A percentile compares a stretch with the other conserved stretches of the same genome.
phyloP scores from a whole-genome alignment of 177 flowering plant genomes.

The Vitis hybrid region DNA sequence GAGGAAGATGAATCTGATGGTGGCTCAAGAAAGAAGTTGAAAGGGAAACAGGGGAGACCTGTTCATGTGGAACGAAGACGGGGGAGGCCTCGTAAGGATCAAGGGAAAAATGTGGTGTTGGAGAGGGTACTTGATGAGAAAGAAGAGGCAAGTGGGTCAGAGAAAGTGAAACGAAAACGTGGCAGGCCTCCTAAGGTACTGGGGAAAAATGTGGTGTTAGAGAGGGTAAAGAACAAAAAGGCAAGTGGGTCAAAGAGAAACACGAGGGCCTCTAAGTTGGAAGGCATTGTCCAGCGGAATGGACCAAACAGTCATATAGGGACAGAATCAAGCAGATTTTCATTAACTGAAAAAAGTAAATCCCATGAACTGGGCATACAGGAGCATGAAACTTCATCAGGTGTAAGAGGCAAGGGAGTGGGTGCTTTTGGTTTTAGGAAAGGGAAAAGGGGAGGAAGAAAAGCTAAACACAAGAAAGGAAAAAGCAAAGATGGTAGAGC shows the following conservation, averaged over 20 bases:
- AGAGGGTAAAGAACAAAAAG: not conserved
- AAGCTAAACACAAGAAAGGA: not conserved
- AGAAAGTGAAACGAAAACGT: conserved; percentile 4
- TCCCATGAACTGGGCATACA: conserved; percentile 3
- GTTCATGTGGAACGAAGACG: conserved; percentile 10
- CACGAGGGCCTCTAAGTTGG: not conserved
- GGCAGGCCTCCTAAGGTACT: conserved; percentile 26
- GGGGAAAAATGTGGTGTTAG: not conserved
- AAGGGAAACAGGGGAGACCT: conserved; percentile 17
- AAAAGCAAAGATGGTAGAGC: not conserved
- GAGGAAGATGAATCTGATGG: conserved; percentile 8
- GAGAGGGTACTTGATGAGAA: not conserved
- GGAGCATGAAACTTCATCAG: not conserved
- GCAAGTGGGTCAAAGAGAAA: not conserved
- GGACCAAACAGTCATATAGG: not conserved
- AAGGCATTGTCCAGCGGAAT: not conserved
- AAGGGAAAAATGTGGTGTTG: not conserved
- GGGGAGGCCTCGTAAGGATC: conserved; percentile 25
- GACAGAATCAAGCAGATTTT: conserved; percentile 4
- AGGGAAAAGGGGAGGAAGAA: not conserved
- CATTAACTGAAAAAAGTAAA: not conserved
- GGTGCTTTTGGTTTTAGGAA: not conserved
- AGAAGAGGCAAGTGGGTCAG: not conserved
- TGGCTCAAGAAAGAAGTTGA: conserved; percentile 2
- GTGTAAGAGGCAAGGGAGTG: not conserved